Conservation (phyloP, 2,329 filamentous ascomycete genomes). For the Whalleya microplaca region DNA sequence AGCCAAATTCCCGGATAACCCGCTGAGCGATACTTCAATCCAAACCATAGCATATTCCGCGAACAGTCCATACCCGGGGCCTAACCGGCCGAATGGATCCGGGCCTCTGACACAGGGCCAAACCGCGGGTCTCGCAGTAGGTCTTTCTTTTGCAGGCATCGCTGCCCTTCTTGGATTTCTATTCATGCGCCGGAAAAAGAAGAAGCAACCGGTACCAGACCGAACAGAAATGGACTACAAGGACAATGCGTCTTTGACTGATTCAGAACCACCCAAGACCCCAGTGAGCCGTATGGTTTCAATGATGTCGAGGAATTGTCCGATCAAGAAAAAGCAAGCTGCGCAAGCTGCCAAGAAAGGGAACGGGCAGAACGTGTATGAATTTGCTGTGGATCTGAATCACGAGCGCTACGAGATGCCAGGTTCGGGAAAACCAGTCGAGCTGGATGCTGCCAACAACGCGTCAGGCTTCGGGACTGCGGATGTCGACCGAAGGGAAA, state of each 20-base stretch:
- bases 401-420: constrained; percentile 58
- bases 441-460: constrained; percentile 51
- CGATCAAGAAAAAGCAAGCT: constrained; percentile 36
- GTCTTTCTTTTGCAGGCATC: constrained; percentile 41
- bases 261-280: constrained; percentile 40
- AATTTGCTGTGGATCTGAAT: constrained; percentile 48
- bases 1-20: constrained; percentile 53
- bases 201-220: constrained; percentile 26
- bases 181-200: constrained; percentile 40
- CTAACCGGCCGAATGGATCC: constrained; percentile 26
- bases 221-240: constrained; percentile 40
- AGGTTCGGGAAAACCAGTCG: constrained; percentile 49
- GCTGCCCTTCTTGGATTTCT: constrained; percentile 36
- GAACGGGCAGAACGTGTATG: constrained; percentile 39
- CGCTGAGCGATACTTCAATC: constrained; percentile 45
- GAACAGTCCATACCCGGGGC: constrained; percentile 52
- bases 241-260: constrained; percentile 40
- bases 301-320: constrained; percentile 40
- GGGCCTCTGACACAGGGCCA: constrained; percentile 44
- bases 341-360: constrained; percentile 30
- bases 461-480: constrained; percentile 44
- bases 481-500: constrained; percentile 46
- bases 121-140: constrained; percentile 52
- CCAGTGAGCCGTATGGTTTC: constrained; percentile 48
- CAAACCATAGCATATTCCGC: constrained; percentile 46